These are phyloP conservation scores for Diplodia sapinea DNA, from an alignment of 2,329 filamentous ascomycete species.

Conservation along the genomic window DNA sequence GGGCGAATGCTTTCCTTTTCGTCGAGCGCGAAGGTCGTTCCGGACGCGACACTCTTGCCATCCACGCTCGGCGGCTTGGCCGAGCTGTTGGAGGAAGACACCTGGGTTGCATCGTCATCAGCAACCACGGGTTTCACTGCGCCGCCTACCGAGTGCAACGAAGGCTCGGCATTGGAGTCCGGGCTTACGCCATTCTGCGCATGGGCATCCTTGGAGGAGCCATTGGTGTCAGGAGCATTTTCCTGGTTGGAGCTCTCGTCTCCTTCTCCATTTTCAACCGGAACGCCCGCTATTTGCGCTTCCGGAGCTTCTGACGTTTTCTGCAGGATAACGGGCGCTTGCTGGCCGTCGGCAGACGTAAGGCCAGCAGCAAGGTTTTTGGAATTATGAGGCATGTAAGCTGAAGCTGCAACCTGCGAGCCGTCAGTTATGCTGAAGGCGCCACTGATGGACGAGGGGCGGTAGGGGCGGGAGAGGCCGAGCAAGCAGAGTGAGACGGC, in stretches of 20 bases:
- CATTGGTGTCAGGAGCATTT: constrained; percentile 20
- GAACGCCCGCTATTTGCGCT: neutral
- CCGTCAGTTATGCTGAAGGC: constrained; percentile 33
- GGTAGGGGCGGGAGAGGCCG: neutral
- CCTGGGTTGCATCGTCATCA: constrained; percentile 54
- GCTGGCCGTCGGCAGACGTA: constrained; percentile 39
- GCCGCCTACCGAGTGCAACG: constrained; percentile 16
- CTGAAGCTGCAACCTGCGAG: constrained; percentile 50
- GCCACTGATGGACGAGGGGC: neutral
- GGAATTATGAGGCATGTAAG: constrained; percentile 42
- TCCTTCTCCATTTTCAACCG: constrained; percentile 23
- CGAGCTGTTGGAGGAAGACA: constrained; percentile 63
- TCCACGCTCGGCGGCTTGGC: constrained; percentile 90
- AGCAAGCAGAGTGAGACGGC: neutral
- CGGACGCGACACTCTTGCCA: constrained; percentile 91
- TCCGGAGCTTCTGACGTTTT: constrained; percentile 30
- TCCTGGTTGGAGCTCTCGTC: constrained; percentile 11
- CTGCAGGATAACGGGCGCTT: constrained; percentile 37
- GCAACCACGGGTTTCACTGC: constrained; percentile 34
- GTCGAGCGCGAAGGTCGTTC: constrained; percentile 93
- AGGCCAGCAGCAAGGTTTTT: constrained; percentile 39
- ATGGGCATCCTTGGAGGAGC: constrained; percentile 24
- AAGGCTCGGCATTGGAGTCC: constrained; percentile 19
- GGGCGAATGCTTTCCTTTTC: constrained; percentile 95
- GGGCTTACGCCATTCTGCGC: constrained; percentile 27